Evolutionary conservation across 768 basidiomycete species (phyloP).

Genomic region (Grammothele lineata): DNA sequence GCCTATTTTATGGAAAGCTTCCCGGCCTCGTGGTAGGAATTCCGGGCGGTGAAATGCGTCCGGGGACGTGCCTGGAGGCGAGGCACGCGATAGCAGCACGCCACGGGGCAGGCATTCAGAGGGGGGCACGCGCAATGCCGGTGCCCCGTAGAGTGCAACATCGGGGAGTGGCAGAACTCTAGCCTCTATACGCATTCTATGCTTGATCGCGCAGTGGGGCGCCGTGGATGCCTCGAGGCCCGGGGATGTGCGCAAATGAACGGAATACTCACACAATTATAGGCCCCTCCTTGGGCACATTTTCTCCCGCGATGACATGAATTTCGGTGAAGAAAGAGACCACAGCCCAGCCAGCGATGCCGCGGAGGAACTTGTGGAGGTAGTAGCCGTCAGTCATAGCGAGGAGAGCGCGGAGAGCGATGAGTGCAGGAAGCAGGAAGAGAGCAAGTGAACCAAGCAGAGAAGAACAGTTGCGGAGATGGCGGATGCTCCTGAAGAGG

Average conservation of each 20-base stretch:
- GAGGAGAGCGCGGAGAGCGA: background rate
- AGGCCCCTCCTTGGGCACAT: slow-evolving; percentile 85
- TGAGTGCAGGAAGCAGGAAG: background rate
- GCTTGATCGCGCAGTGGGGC: too few relatives aligned
- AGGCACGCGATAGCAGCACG: too few relatives aligned
- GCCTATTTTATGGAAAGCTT: too few relatives aligned
- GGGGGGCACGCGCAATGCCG: too few relatives aligned
- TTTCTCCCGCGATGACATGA: slow-evolving; percentile 80
- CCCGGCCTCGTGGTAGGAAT: too few relatives aligned
- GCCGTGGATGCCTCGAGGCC: too few relatives aligned
- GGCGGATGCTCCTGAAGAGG: background rate
- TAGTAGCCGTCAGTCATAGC: slow-evolving; percentile 34
- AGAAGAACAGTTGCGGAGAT: background rate
- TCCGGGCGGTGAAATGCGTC: too few relatives aligned
- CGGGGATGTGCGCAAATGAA: background rate
- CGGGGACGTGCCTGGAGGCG: too few relatives aligned
- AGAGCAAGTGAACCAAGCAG: background rate
- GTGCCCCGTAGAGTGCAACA: too few relatives aligned
- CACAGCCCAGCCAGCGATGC: slow-evolving; percentile 68
- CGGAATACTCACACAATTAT: slow-evolving; percentile 75
- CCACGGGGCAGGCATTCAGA: too few relatives aligned
- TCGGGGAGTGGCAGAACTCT: too few relatives aligned
- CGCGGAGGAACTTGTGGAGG: slow-evolving; percentile 68
- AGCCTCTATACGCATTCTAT: too few relatives aligned
- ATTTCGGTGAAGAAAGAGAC: slow-evolving; percentile 88